phyloP scores from a whole-genome alignment of 2,329 filamentous ascomycete species.

The Byssochlamys sp. region DNA sequence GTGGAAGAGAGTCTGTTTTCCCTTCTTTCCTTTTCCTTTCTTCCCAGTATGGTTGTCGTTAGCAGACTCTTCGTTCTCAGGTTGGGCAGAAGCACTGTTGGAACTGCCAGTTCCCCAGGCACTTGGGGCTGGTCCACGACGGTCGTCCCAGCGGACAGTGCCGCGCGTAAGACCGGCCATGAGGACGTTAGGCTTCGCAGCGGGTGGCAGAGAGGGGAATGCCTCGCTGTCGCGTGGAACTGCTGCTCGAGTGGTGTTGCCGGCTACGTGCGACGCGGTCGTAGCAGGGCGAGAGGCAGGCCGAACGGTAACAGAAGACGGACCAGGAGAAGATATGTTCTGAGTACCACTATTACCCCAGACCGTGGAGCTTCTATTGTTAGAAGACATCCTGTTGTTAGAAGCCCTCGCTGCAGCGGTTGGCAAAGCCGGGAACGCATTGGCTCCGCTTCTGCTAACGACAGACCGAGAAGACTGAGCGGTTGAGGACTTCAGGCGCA shows the following conservation, averaged over 20 bases:
- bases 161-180: slow-evolving; percentile 41
- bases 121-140: slow-evolving; percentile 23
- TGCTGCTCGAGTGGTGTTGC: slow-evolving; percentile 10
- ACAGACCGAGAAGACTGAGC: slow-evolving; percentile 56
- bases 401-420: slow-evolving; percentile 12
- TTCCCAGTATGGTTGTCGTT: slow-evolving; percentile 12
- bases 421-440: slow-evolving; percentile 36
- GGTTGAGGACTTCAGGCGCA: slow-evolving; percentile 61
- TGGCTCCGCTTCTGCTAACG: slow-evolving; percentile 50
- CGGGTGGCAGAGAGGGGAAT: slow-evolving; percentile 74
- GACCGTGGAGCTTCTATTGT: slow-evolving; percentile 12
- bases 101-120: slow-evolving; percentile 26
- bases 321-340: slow-evolving; percentile 13
- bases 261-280: slow-evolving; percentile 12
- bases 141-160: slow-evolving; percentile 37
- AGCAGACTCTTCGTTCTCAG: not conserved
- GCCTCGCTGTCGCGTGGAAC: slow-evolving; percentile 42
- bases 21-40: slow-evolving; percentile 27
- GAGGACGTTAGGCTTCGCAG: slow-evolving; percentile 57
- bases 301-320: slow-evolving; percentile 14
- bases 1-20: slow-evolving; percentile 31
- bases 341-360: slow-evolving; percentile 17
- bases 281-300: slow-evolving; percentile 19
- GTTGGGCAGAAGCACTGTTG: slow-evolving; percentile 8
- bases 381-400: slow-evolving; percentile 15